Conservation (phyloP, 306 rosid genomes). For the Calophaca sinica region DNA sequence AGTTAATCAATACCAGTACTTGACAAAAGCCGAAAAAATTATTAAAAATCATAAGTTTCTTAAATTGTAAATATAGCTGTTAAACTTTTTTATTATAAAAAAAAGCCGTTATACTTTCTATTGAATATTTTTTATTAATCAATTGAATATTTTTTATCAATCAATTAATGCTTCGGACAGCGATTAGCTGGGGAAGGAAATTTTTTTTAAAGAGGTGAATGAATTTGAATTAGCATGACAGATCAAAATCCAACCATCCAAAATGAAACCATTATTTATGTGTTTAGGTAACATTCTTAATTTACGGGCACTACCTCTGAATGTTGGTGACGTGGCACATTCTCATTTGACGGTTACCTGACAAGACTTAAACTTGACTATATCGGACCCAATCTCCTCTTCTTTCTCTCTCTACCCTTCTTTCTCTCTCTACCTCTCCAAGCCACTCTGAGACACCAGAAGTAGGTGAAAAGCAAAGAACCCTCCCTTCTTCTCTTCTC, state of each 20-base stretch:
- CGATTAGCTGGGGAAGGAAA: neutral
- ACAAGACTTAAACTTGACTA: conserved; percentile 57
- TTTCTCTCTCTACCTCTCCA: conserved; percentile 41
- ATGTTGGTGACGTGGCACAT: conserved; percentile 46
- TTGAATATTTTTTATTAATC: too few relatives aligned
- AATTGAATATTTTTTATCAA: too few relatives aligned
- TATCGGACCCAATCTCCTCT: conserved; percentile 51
- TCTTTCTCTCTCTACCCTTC: conserved; percentile 38
- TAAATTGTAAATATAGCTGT: too few relatives aligned
- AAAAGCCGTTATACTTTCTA: too few relatives aligned
- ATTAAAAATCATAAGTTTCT: too few relatives aligned
- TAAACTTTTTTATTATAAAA: too few relatives aligned
- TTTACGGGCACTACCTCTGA: conserved; percentile 37
- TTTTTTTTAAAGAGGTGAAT: conserved; percentile 7
- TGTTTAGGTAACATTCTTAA: conserved; percentile 48
- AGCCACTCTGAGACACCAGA: conserved; percentile 46
- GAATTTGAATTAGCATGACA: neutral
- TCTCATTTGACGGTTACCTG: conserved; percentile 34
- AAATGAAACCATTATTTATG: conserved; percentile 40
- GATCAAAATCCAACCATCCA: conserved; percentile 37
- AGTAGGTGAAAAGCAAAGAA: conserved; percentile 80
- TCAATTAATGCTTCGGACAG: neutral
- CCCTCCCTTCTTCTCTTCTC: conserved; percentile 29
- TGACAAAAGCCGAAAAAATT: too few relatives aligned
- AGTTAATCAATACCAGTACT: too few relatives aligned